Evolutionary conservation across 345 rosid genomes (phyloP).

Genomic region (Sisymbrium irio): DNA sequence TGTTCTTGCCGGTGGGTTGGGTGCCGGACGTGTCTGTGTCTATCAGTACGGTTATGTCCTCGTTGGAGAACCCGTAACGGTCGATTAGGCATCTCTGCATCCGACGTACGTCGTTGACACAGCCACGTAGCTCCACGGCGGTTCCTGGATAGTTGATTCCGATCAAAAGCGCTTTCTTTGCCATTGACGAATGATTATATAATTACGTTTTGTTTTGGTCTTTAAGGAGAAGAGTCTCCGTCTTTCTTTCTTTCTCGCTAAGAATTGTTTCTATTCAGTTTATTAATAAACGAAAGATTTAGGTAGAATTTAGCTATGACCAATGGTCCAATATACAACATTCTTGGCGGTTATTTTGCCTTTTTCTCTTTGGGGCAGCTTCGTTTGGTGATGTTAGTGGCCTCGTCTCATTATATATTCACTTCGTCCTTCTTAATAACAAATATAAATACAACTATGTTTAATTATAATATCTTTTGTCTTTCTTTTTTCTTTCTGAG

Average conservation of each 20-base stretch:
- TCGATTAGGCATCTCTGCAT: slow-evolving; percentile 55
- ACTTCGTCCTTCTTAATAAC: too few relatives aligned
- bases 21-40: slow-evolving; percentile 64
- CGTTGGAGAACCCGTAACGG: slow-evolving; percentile 58
- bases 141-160: slow-evolving; percentile 87
- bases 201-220: neutral
- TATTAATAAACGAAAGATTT: neutral
- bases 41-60: slow-evolving; percentile 55
- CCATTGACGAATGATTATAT: too few relatives aligned
- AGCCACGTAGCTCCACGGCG: slow-evolving; percentile 75
- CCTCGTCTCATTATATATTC: neutral
- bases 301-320: neutral
- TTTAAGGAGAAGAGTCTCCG: neutral
- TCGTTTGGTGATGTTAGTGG: neutral
- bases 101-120: slow-evolving; percentile 79
- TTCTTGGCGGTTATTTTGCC: neutral
- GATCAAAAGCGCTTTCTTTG: slow-evolving; percentile 68
- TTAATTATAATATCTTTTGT: too few relatives aligned
- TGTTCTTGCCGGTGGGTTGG: slow-evolving; percentile 82
- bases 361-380: neutral
- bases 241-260: neutral
- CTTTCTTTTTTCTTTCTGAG: too few relatives aligned
- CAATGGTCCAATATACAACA: neutral
- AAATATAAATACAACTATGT: too few relatives aligned
- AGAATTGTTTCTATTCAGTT: neutral